Evolutionary conservation across 148 eudicot genomes (phyloP).

Genomic region (Vaccinium myrtillus): DNA sequence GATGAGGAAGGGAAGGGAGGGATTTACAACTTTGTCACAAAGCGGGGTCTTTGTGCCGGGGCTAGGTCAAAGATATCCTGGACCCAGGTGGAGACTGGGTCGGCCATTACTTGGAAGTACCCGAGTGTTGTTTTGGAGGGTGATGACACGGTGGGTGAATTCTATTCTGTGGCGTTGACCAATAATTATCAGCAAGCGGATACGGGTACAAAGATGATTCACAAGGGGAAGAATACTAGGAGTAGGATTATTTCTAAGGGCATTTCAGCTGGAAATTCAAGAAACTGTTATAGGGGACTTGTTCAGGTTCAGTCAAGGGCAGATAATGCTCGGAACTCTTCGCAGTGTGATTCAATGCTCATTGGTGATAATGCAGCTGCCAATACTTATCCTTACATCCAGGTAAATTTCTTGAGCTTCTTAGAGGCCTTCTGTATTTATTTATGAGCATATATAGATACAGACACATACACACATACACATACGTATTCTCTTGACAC

Average conservation of each 20-base stretch:
- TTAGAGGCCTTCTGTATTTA: not conserved
- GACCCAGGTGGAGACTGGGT: slow-evolving; percentile 97
- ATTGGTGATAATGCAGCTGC: slow-evolving; percentile 88
- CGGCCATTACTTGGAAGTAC: slow-evolving; percentile 98
- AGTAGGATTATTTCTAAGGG: slow-evolving; percentile 96
- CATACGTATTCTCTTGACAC: not conserved
- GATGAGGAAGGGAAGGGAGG: slow-evolving; percentile 90
- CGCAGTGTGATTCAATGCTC: slow-evolving; percentile 98
- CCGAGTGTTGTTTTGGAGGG: slow-evolving; percentile 94
- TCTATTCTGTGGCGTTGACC: slow-evolving; percentile 91
- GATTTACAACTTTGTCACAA: slow-evolving; percentile 88
- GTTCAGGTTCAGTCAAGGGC: slow-evolving; percentile 85
- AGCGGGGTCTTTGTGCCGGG: slow-evolving; percentile 90
- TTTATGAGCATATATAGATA: not conserved
- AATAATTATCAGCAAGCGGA: slow-evolving; percentile 92
- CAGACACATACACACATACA: not conserved
- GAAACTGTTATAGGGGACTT: slow-evolving; percentile 86
- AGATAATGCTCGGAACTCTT: slow-evolving; percentile 76
- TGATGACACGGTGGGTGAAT: slow-evolving; percentile 90
- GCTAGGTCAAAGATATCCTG: slow-evolving; percentile 82
- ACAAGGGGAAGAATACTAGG: slow-evolving; percentile 86
- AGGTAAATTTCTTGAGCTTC: slow-evolving; percentile 40
- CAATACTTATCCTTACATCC: slow-evolving; percentile 92
- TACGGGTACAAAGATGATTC: slow-evolving; percentile 96
- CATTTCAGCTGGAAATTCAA: slow-evolving; percentile 85